These are phyloP conservation scores for Lodderomyces elongisporus DNA, from an alignment of 1,139 yeast genomes.

Conservation along the genomic window DNA sequence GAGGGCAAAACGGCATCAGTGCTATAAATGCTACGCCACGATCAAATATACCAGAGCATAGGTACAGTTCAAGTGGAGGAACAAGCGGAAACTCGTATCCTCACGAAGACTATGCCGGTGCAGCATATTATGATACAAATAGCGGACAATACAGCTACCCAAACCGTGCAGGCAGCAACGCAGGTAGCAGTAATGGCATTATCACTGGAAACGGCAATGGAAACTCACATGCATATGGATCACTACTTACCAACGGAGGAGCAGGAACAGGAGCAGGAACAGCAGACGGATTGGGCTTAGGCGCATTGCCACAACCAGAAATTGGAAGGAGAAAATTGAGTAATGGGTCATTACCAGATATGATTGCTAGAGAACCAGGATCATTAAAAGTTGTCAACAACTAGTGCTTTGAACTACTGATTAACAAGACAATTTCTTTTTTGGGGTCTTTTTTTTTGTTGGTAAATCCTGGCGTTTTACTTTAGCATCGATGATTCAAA, in stretches of 20 bases:
- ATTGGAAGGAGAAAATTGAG: conserved; percentile 53
- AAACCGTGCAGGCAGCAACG: not conserved
- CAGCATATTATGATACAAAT: not conserved
- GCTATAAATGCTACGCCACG: not conserved
- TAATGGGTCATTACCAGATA: conserved; percentile 68
- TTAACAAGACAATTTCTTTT: not conserved
- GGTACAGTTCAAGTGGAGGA: conserved; percentile 13
- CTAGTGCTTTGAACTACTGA: conserved; percentile 8
- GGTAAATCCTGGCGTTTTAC: not conserved
- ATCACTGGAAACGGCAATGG: not conserved
- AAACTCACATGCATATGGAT: conserved; percentile 1
- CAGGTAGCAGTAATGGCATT: too few relatives aligned
- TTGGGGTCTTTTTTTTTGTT: not conserved
- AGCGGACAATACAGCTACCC: not conserved
- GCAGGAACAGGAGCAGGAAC: too few relatives aligned
- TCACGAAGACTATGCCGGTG: conserved; percentile 5
- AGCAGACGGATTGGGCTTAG: too few relatives aligned
- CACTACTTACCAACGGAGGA: not conserved
- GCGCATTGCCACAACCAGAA: conserved; percentile 18
- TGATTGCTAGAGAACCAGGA: conserved; percentile 43
- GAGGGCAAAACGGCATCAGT: conserved; percentile 2
- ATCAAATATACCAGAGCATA: conserved; percentile 6
- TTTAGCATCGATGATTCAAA: too few relatives aligned
- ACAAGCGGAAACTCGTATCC: conserved; percentile 11
- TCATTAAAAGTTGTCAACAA: conserved; percentile 45